Evolutionary conservation across 345 rosid genomes (phyloP), one percentile per base, ranked within the genome.

Genomic region (Clarkia xantiana): DNA sequence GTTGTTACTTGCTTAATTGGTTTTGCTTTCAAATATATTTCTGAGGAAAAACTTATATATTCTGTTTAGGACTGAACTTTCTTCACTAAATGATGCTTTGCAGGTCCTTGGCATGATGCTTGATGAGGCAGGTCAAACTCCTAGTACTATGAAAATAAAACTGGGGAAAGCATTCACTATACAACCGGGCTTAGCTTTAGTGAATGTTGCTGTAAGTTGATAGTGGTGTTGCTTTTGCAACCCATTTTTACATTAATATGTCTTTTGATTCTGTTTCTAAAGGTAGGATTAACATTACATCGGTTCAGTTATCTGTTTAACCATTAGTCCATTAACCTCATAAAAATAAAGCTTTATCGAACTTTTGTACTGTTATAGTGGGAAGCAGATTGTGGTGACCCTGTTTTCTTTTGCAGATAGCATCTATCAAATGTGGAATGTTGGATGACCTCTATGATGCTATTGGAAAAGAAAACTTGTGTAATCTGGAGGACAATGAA

Each of bases 151-250:
- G 54, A 54, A 43, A n/a, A n/a, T n/a, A 56, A 74, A 38, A 58
- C 19, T 67, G 54, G 72, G 57, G 56, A 52, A 51, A 22, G 19
- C 57, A 49, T 61, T 78, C 60, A 54, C 66, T 13, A 67, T 67
- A 20, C 56, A 64, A 39, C 97, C 95, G n/a, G 63, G 62, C 60
- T 63, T 75, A 55, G 94, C 83, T 52, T 65, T 89, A 57, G 62
- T 82, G 57, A 85, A 82, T 71, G 73, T 85, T 47, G 95, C 90
- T 67, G 97, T 89, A 71, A 85, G 97, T 77, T 50, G 38, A 45
- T 54, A 51, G 47, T 63, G 52, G 56, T 41, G 20, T 45, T 42
- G 55, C 17, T 34, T 12, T 54, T 34, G 22, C 4, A 2, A 15
- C 55, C 25, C 18, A 5, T 58, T 29, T 38, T 6, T 2, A n/a